Conservation (phyloP, 2,329 filamentous ascomycete genomes). For the Didymella glomerata region DNA sequence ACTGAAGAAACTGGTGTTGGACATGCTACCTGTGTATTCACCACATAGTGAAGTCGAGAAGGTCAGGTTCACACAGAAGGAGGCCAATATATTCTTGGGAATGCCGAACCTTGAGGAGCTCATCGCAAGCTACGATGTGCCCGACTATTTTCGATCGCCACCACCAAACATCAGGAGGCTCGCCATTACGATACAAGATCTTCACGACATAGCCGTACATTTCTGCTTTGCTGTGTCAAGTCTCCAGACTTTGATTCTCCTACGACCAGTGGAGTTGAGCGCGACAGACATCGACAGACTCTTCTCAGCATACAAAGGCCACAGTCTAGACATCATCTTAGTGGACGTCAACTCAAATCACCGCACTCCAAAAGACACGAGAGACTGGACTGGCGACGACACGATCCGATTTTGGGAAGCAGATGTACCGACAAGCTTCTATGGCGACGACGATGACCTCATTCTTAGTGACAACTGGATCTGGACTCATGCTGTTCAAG, state of each 20-base stretch:
- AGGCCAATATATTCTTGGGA: slow-evolving; percentile 33
- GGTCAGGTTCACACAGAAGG: slow-evolving; percentile 20
- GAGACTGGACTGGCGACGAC: slow-evolving; percentile 35
- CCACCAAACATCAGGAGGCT: slow-evolving; percentile 40
- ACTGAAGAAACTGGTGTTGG: slow-evolving; percentile 36
- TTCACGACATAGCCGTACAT: slow-evolving; percentile 19
- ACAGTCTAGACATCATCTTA: slow-evolving; percentile 35
- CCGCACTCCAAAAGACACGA: slow-evolving; percentile 27
- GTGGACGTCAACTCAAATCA: slow-evolving; percentile 41
- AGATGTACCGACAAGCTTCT: slow-evolving; percentile 42
- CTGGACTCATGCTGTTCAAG: slow-evolving; percentile 35
- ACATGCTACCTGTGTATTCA: slow-evolving; percentile 32
- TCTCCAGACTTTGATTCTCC: slow-evolving; percentile 31
- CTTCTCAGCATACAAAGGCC: slow-evolving; percentile 32
- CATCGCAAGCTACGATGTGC: slow-evolving; percentile 33
- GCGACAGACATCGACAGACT: slow-evolving; percentile 30
- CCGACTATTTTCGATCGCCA: slow-evolving; percentile 34
- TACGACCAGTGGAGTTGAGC: slow-evolving; percentile 26
- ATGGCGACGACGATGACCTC: slow-evolving; percentile 39
- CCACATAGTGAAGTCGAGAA: slow-evolving; percentile 21
- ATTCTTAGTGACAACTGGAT: slow-evolving; percentile 38
- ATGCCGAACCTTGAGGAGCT: slow-evolving; percentile 41
- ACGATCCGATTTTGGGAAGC: slow-evolving; percentile 38
- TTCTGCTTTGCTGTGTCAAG: slow-evolving; percentile 33
- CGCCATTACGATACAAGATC: slow-evolving; percentile 33